These are phyloP conservation scores for Aspergillus ruber DNA, from an alignment of 2,329 filamentous ascomycete species.

Conservation along the genomic window DNA sequence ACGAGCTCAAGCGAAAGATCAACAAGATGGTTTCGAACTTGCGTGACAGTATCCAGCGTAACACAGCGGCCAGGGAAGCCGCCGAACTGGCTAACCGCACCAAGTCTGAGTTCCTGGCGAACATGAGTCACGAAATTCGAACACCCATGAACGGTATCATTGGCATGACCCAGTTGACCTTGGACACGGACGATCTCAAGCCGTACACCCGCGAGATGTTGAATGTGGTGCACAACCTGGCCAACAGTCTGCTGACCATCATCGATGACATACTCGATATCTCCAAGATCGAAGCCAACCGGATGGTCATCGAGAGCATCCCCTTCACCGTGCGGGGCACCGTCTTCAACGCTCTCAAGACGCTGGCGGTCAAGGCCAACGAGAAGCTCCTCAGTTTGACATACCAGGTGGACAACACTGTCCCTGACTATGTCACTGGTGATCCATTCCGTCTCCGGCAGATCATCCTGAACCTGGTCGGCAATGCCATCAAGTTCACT, in stretches of 20 bases:
- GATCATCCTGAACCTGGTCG: slow-evolving; percentile 93
- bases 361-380: slow-evolving; percentile 92
- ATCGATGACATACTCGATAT: slow-evolving; percentile 75
- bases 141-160: slow-evolving; percentile 98
- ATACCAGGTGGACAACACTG: slow-evolving; percentile 86
- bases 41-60: slow-evolving; percentile 91
- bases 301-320: slow-evolving; percentile 98
- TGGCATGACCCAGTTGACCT: slow-evolving; percentile 92
- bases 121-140: slow-evolving; percentile 98
- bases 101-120: slow-evolving; percentile 96
- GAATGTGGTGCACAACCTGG: slow-evolving; percentile 94
- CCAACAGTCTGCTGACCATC: slow-evolving; percentile 92
- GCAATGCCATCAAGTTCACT: slow-evolving; percentile 98
- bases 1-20: slow-evolving; percentile 97
- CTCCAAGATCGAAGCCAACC: slow-evolving; percentile 79
- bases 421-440: slow-evolving; percentile 90
- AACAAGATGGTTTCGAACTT: slow-evolving; percentile 98
- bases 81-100: slow-evolving; percentile 96
- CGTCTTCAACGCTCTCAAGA: slow-evolving; percentile 96
- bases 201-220: slow-evolving; percentile 97
- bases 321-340: slow-evolving; percentile 90
- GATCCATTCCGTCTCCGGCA: slow-evolving; percentile 95
- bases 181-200: slow-evolving; percentile 90
- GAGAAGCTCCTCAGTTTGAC: slow-evolving; percentile 90
- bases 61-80: slow-evolving; percentile 89